Evolutionary conservation across 2,329 filamentous ascomycete species (phyloP).

Genomic region (Dothidotthia symphoricarpi): DNA sequence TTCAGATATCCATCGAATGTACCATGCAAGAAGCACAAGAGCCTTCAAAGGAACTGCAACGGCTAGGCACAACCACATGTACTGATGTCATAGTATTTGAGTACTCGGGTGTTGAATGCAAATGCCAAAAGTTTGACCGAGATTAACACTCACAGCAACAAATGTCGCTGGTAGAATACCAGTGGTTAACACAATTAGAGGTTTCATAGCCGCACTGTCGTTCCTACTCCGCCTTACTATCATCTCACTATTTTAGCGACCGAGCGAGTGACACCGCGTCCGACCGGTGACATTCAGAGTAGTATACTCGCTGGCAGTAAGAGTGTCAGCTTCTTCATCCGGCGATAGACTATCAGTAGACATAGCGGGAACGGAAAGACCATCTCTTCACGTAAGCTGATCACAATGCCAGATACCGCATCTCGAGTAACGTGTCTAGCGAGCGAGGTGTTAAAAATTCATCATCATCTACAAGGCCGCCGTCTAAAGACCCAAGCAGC

Average conservation of each 20-base stretch:
- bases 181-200: constrained; percentile 44
- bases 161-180: constrained; percentile 46
- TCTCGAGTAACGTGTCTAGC: too few relatives aligned
- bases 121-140: constrained; percentile 8
- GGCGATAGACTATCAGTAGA: too few relatives aligned
- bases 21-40: constrained; percentile 5
- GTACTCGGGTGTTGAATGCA: constrained; percentile 6
- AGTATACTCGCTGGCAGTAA: too few relatives aligned
- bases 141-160: constrained; percentile 28
- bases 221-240: constrained; percentile 20
- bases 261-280: constrained; percentile 10
- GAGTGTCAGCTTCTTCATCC: too few relatives aligned
- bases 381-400: too few relatives aligned
- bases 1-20: constrained; percentile 5
- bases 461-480: too few relatives aligned
- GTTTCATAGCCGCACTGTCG: constrained; percentile 42
- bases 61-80: constrained; percentile 16
- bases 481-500: too few relatives aligned
- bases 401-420: too few relatives aligned
- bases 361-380: too few relatives aligned
- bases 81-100: neutral
- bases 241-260: constrained; percentile 10
- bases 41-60: constrained; percentile 8
- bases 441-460: too few relatives aligned
- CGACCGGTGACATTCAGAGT: constrained; percentile 6